phyloP scores from a whole-genome alignment of 2,329 filamentous ascomycete genomes.

The Aspergillus intermedius region DNA sequence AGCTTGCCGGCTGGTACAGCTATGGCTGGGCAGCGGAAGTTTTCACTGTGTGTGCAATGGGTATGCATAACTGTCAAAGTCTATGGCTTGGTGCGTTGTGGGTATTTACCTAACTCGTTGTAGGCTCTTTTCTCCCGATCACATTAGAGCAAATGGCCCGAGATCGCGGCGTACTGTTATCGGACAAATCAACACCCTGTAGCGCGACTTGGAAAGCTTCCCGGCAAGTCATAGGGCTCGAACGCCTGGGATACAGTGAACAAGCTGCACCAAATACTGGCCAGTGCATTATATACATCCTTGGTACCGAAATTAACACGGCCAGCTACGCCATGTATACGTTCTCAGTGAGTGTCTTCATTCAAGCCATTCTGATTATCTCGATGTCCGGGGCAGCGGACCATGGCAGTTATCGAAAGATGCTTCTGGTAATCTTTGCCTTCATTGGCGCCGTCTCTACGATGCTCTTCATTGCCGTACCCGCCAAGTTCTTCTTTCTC shows the following conservation, averaged over 20 bases:
- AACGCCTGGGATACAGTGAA: slow-evolving; percentile 13
- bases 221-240: slow-evolving; percentile 10
- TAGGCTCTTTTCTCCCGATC: slow-evolving; percentile 92
- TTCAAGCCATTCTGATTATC: slow-evolving; percentile 86
- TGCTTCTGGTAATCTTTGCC: slow-evolving; percentile 76
- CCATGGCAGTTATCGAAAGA: slow-evolving; percentile 87
- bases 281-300: slow-evolving; percentile 75
- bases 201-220: slow-evolving; percentile 53
- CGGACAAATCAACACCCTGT: slow-evolving; percentile 70
- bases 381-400: slow-evolving; percentile 95
- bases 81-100: neutral
- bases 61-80: slow-evolving; percentile 32
- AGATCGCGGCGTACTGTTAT: slow-evolving; percentile 80
- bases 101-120: slow-evolving; percentile 2
- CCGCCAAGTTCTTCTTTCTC: slow-evolving; percentile 68
- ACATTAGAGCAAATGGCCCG: slow-evolving; percentile 88
- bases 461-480: slow-evolving; percentile 80
- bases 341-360: slow-evolving; percentile 82
- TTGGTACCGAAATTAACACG: slow-evolving; percentile 85
- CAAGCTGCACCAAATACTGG: slow-evolving; percentile 31
- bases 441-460: slow-evolving; percentile 73
- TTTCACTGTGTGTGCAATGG: slow-evolving; percentile 84
- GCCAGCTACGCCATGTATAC: slow-evolving; percentile 98
- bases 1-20: slow-evolving; percentile 90
- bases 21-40: slow-evolving; percentile 96